phyloP scores from a whole-genome alignment of 768 basidiomycete genomes.

The Tricholoma saponaceum region DNA sequence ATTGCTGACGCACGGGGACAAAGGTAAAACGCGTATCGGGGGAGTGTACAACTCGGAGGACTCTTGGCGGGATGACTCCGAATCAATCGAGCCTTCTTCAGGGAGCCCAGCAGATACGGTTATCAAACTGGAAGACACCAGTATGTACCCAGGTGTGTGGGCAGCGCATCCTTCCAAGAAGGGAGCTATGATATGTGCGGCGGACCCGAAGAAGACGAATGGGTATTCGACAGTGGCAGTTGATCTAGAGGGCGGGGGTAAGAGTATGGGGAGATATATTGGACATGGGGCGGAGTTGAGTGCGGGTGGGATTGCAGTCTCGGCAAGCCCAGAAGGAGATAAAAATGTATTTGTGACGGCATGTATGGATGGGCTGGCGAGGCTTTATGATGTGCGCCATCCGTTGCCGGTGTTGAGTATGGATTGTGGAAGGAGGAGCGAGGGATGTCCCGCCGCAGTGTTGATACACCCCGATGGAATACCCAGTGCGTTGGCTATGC shows the following conservation, averaged over 20 bases:
- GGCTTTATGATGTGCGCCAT: slow-evolving; percentile 34
- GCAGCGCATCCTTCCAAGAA: slow-evolving; percentile 1
- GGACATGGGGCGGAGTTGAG: slow-evolving; percentile 35
- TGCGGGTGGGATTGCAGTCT: not conserved
- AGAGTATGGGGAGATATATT: slow-evolving; percentile 19
- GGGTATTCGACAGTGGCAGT: not conserved
- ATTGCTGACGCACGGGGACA: slow-evolving; percentile 13
- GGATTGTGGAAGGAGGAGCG: slow-evolving; percentile 10
- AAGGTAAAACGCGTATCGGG: slow-evolving; percentile 9
- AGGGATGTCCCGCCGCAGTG: slow-evolving; percentile 18
- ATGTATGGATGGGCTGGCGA: slow-evolving; percentile 31
- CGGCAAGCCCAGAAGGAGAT: slow-evolving; percentile 15
- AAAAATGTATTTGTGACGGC: slow-evolving; percentile 33
- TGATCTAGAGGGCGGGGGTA: slow-evolving; percentile 7
- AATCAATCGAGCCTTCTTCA: slow-evolving; percentile 17
- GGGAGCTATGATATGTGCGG: slow-evolving; percentile 1
- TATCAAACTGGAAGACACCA: not conserved
- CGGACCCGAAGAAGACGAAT: not conserved
- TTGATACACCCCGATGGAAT: slow-evolving; percentile 34
- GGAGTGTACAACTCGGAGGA: slow-evolving; percentile 4
- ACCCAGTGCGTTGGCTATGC: slow-evolving; percentile 23
- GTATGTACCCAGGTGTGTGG: not conserved
- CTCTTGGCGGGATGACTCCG: slow-evolving; percentile 14
- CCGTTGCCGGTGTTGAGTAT: slow-evolving; percentile 34
- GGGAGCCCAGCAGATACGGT: slow-evolving; percentile 2